Evolutionary conservation across 2,329 filamentous ascomycete genomes (phyloP), one percentile per base, ranked within the genome.

Genomic region (Aureobasidium sp.): DNA sequence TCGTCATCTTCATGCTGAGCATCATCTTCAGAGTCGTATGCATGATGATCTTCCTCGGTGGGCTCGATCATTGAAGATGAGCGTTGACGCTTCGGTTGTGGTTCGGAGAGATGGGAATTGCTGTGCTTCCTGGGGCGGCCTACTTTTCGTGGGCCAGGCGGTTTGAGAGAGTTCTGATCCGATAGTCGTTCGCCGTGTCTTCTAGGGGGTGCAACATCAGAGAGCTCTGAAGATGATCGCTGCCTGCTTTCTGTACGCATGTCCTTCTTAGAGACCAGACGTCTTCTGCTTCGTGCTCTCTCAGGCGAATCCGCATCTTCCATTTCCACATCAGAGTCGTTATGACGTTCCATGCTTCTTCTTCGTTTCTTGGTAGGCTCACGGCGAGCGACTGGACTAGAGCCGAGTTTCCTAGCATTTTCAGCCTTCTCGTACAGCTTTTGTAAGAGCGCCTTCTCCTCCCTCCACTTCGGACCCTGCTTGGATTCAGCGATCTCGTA

Each of bases 401-500:
- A 72, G 59, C 70, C 73, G 24, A 68, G 66, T 54, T 69, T 66
- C 15, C 64, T 65, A 40, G 37, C 56, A 54, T 45, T 58, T 33
- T 65, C 24, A 50, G 64, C 62, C 33, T 83, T 82, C 62, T 91
- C 87, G 66, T 86, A 91, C 3, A 88, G 84, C 42, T 86, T 82
- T 72, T 92, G 92, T 53, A 99, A 75, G 61, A 95, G 78, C 47
- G 91, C 84, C 66, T 89, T 86, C 72, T 99, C 94, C 64, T 93
- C 86, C 71, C 93, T 87, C 91, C 92, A 97, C 64, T 90, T 88
- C 8, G 92, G 90, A 0, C 94, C 93, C 66, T 86, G 86, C 44
- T 91, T 85, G 52, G 90, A 86, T 68, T 88, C 84, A 1, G 94
- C 91, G 64, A 97, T 86, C 66, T 99, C 91, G 69, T 85, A 89